Conservation (phyloP, 2,329 filamentous ascomycete genomes). For the Teratosphaeria gauchensis region DNA sequence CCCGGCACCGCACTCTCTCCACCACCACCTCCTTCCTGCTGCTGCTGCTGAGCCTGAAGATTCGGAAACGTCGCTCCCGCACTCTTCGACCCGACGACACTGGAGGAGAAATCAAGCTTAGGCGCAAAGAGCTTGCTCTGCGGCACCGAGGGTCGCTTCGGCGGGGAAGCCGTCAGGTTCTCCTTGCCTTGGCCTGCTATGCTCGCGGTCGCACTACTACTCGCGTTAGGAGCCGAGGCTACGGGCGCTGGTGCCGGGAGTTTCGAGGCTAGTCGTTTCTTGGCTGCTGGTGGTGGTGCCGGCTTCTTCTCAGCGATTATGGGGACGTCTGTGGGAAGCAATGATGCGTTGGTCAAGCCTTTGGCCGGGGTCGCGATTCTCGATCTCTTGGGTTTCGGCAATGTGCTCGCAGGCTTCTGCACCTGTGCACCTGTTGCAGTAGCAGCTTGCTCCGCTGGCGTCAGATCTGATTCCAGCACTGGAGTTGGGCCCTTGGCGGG, state of each 20-base stretch:
- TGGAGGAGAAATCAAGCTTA: slow-evolving; percentile 16
- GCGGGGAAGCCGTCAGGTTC: slow-evolving; percentile 18
- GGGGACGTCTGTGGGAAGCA: slow-evolving; percentile 4
- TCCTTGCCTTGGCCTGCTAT: slow-evolving; percentile 14
- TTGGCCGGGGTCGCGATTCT: slow-evolving; percentile 28
- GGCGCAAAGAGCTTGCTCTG: slow-evolving; percentile 11
- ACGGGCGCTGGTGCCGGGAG: slow-evolving; percentile 12
- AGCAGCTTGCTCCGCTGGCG: slow-evolving; percentile 1
- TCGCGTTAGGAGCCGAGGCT: neutral
- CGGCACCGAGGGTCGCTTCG: slow-evolving; percentile 16
- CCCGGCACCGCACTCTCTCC: neutral
- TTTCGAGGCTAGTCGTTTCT: neutral
- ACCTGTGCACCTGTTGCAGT: neutral
- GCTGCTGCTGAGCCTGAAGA: neutral
- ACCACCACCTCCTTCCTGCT: slow-evolving; percentile 1
- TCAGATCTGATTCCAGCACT: slow-evolving; percentile 1
- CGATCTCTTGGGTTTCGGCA: slow-evolving; percentile 9
- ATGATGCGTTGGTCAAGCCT: slow-evolving; percentile 6
- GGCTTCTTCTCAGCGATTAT: slow-evolving; percentile 12
- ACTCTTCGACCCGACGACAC: neutral
- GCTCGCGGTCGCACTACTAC: neutral
- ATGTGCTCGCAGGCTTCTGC: neutral
- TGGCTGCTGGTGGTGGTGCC: neutral
- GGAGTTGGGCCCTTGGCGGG: slow-evolving; percentile 6
- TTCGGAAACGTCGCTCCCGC: neutral